Evolutionary conservation across 2,329 filamentous ascomycete species (phyloP), one percentile per base, ranked within the genome.

Genomic region (Colletotrichum sp.): DNA sequence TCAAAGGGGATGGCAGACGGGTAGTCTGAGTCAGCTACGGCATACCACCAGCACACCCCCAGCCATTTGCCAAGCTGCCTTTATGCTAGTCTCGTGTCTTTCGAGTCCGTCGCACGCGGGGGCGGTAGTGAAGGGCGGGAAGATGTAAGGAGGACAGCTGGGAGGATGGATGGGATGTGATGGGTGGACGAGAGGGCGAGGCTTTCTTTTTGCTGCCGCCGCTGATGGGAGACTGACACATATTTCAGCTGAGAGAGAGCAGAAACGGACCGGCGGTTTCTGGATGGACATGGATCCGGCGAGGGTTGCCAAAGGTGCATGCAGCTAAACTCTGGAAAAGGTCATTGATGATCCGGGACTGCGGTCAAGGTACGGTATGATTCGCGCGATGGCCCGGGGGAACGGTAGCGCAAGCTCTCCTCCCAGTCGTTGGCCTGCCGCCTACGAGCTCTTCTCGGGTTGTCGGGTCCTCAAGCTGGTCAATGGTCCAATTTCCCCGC

Each of bases 11-110:
- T 28, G 13, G 48, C 34, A 26, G 24, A 68, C 26, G 24, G 66
- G 15, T 13, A 32, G 66, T 75, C 62, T 75, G 73, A 75, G 72
- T 75, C 72, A 75, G 72, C 60, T 61, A 55, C 72, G n/a, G 18
- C 28, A 28, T 55, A 32, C 62, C 32, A 21, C 30, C 15, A 68
- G 21, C 69, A 61, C 56, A 38, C 30, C 52, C 55, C 56, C 73
- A 64, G 62, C 62, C 36, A 16, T 67, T 61, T 15, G 62, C 30
- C 73, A 65, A 69, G 73, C n/a, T 70, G 58, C n/a, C 64, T 68
- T 60, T 52, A 62, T 62, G 66, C 61, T 58, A 66, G 64, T 30
- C 56, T 38, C 32, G 34, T 71, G 15, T 30, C 15, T 26, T 62
- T 71, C 36, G 7, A 60, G 36, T 15, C 32, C 60, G n/a, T 43